A percentile compares a stretch with the other conserved stretches of the same genome.
Evolutionary conservation across 2,329 filamentous ascomycete genomes (phyloP).

Genomic region (Sporothrix globosa): DNA sequence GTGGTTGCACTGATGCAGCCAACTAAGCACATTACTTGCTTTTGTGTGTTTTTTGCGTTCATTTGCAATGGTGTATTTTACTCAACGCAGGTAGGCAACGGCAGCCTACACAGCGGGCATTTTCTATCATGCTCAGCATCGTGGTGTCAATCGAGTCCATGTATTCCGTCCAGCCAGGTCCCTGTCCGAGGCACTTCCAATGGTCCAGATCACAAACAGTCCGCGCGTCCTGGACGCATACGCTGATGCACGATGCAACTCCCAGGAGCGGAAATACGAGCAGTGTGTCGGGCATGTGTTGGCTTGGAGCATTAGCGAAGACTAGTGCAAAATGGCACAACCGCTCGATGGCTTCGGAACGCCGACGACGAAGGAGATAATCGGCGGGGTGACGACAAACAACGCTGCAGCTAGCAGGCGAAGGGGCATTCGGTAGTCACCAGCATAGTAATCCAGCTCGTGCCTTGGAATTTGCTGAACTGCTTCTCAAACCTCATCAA

Average conservation of each 20-base stretch:
- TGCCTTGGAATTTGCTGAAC: neutral
- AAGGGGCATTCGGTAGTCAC: neutral
- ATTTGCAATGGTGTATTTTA: neutral
- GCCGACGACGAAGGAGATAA: neutral
- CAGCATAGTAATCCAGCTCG: neutral
- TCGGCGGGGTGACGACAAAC: constrained; percentile 16
- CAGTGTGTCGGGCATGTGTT: neutral
- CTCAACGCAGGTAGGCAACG: neutral
- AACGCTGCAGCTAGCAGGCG: neutral
- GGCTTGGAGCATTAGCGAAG: neutral
- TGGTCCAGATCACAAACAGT: neutral
- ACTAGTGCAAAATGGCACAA: neutral
- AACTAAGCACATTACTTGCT: neutral
- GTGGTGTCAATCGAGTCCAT: neutral
- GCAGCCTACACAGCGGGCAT: neutral
- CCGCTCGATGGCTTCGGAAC: neutral
- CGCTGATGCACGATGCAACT: neutral
- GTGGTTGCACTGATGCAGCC: neutral
- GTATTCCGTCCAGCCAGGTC: neutral
- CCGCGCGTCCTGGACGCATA: neutral
- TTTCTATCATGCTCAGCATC: neutral
- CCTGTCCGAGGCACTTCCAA: neutral
- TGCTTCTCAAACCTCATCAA: neutral
- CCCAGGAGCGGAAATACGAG: constrained; percentile 19
- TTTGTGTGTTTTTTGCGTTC: neutral